phyloP scores from a whole-genome alignment of 2,329 filamentous ascomycete genomes.

The Orbilia ellipsospora region DNA sequence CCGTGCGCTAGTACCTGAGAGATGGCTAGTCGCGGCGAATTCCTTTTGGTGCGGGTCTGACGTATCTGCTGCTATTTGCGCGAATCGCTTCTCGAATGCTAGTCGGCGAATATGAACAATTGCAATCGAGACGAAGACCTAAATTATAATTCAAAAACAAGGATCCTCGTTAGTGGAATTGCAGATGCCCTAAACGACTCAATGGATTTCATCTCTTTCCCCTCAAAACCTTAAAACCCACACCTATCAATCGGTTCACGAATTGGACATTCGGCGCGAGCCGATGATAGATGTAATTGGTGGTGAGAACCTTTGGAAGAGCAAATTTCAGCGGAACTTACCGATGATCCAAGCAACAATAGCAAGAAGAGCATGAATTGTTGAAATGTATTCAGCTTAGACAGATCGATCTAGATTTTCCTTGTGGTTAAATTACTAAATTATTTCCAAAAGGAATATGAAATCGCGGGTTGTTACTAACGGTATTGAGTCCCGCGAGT shows the following conservation, averaged over 20 bases:
- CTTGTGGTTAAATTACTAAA: constrained; percentile 33
- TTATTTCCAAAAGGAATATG: constrained; percentile 17
- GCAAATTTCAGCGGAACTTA: constrained; percentile 60
- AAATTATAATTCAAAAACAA: too few relatives aligned
- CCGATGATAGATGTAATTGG: not conserved
- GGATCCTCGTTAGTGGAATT: too few relatives aligned
- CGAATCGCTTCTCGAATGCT: constrained; percentile 73
- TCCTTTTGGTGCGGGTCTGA: constrained; percentile 23
- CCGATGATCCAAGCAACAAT: constrained; percentile 73
- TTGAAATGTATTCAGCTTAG: constrained; percentile 72
- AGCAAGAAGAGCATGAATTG: constrained; percentile 74
- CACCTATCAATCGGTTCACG: too few relatives aligned
- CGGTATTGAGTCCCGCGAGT: constrained; percentile 74
- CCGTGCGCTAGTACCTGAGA: not conserved
- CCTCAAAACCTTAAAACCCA: too few relatives aligned
- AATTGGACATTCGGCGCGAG: not conserved
- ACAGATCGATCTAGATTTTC: constrained; percentile 56
- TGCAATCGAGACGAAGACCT: constrained; percentile 52
- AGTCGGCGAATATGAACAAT: constrained; percentile 54
- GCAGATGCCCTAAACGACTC: too few relatives aligned
- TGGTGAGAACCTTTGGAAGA: too few relatives aligned
- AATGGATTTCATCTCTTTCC: too few relatives aligned
- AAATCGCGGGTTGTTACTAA: constrained; percentile 63
- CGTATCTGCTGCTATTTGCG: constrained; percentile 63
- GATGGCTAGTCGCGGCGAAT: not conserved